Percentiles rank a stretch among this genome's conserved stretches.
Evolutionary conservation across 805 yeast species (phyloP).

Genomic region (Starmerella potacharoeniae): DNA sequence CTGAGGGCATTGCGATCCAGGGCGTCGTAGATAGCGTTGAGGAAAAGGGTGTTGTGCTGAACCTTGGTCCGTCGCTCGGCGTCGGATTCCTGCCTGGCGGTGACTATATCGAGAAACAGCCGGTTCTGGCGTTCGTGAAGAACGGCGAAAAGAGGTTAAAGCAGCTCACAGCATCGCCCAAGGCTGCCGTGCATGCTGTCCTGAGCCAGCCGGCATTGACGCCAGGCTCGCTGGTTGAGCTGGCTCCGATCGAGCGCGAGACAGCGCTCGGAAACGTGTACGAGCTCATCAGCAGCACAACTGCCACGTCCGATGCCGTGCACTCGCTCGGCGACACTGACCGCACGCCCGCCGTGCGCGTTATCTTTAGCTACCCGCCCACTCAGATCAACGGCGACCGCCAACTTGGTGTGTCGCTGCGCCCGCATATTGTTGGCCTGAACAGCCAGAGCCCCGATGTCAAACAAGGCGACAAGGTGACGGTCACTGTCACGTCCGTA

Average conservation of each 20-base stretch:
- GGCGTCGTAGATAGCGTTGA: constrained; percentile 68
- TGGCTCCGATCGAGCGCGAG: constrained; percentile 49
- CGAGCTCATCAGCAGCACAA: constrained; percentile 61
- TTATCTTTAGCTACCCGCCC: constrained; percentile 22
- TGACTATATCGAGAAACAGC: constrained; percentile 46
- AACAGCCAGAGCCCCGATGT: constrained; percentile 35
- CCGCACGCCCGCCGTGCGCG: constrained; percentile 10
- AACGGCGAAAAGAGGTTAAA: constrained; percentile 16
- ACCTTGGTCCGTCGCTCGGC: constrained; percentile 42
- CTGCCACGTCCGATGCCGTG: constrained; percentile 57
- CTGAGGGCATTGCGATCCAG: constrained; percentile 58
- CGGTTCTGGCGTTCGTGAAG: constrained; percentile 47
- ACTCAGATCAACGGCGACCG: constrained; percentile 33
- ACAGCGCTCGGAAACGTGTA: constrained; percentile 51
- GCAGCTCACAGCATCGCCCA: constrained; percentile 24
- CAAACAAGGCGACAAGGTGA: constrained; percentile 62
- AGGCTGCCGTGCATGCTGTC: constrained; percentile 47
- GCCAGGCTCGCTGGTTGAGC: constrained; percentile 77
- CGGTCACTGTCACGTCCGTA: constrained; percentile 48
- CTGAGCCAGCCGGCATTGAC: constrained; percentile 45
- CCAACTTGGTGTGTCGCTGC: constrained; percentile 51
- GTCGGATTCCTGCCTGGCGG: constrained; percentile 57
- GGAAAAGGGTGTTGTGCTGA: constrained; percentile 81
- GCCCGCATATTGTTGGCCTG: constrained; percentile 42
- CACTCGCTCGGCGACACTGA: constrained; percentile 38